Evolutionary conservation across 345 rosid species (phyloP).

Genomic region (Hibiscus trionum): DNA sequence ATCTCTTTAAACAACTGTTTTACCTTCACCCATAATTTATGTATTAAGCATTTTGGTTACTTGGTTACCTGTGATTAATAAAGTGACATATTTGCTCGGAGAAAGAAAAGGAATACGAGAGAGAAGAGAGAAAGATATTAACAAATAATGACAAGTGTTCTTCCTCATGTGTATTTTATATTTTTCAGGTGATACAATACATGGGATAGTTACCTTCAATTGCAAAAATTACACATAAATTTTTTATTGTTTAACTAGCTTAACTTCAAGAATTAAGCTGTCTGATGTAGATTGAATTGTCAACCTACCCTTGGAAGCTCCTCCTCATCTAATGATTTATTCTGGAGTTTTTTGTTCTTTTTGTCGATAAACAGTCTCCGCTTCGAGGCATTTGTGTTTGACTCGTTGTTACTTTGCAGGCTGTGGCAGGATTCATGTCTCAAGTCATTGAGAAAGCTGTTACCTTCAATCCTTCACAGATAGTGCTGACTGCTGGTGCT

Average conservation of each 20-base stretch:
- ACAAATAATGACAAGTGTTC: background rate
- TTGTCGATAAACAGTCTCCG: background rate
- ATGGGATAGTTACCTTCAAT: no score
- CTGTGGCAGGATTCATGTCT: slow-evolving; percentile 72
- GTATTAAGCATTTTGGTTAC: background rate
- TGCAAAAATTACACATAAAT: no score
- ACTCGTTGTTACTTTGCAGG: slow-evolving; percentile 33
- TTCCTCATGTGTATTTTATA: no score
- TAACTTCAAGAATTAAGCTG: no score
- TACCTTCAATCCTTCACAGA: slow-evolving; percentile 58
- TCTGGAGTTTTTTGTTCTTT: background rate
- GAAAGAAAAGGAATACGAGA: no score
- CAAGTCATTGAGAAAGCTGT: slow-evolving; percentile 41
- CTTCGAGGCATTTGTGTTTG: slow-evolving; percentile 3
- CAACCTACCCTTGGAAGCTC: background rate
- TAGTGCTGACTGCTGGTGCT: slow-evolving; percentile 66
- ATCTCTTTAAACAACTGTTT: background rate
- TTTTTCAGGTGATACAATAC: no score
- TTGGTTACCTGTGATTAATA: no score
- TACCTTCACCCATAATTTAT: background rate
- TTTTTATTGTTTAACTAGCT: no score
- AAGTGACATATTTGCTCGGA: no score
- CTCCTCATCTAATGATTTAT: background rate
- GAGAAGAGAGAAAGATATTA: background rate
- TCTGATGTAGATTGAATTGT: no score